Conservation (phyloP, 257 asterid genomes). For the Apocynum venetum region DNA sequence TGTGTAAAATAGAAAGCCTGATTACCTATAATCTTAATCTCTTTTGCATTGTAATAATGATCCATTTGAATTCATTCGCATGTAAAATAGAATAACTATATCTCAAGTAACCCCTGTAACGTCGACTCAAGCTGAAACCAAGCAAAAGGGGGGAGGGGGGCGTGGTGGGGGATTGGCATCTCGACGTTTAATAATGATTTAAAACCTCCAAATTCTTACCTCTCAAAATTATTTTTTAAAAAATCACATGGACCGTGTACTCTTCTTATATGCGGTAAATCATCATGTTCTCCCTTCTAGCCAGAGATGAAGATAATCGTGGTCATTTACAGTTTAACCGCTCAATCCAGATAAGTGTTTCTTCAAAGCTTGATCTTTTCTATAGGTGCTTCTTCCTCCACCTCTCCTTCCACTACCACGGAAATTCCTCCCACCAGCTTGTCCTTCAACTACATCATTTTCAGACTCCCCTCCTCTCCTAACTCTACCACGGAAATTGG, state of each 20-base stretch:
- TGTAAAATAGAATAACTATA: no score
- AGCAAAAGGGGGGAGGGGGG: no score
- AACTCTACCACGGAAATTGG: conserved; percentile 41
- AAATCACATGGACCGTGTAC: background rate
- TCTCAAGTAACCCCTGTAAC: no score
- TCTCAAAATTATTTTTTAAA: no score
- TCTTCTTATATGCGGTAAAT: background rate
- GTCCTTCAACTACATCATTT: conserved; percentile 15
- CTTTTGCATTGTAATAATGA: no score
- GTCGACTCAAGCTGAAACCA: no score
- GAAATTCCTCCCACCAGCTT: conserved; percentile 30
- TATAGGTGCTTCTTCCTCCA: conserved; percentile 49
- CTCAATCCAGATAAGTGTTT: conserved; percentile 71
- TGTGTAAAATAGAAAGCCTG: no score
- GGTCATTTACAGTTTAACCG: conserved; percentile 4
- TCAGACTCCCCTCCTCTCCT: conserved; percentile 43
- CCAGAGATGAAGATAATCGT: background rate
- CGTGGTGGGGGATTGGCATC: no score
- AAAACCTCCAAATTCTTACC: no score
- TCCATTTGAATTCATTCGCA: no score
- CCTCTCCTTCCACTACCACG: conserved; percentile 62
- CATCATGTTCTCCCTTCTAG: background rate
- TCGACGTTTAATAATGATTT: no score
- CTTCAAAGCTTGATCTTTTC: conserved; percentile 68
- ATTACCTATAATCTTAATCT: no score